Conservation (phyloP, 352 stramenopile species). For the Globisporangium cederbergense region DNA sequence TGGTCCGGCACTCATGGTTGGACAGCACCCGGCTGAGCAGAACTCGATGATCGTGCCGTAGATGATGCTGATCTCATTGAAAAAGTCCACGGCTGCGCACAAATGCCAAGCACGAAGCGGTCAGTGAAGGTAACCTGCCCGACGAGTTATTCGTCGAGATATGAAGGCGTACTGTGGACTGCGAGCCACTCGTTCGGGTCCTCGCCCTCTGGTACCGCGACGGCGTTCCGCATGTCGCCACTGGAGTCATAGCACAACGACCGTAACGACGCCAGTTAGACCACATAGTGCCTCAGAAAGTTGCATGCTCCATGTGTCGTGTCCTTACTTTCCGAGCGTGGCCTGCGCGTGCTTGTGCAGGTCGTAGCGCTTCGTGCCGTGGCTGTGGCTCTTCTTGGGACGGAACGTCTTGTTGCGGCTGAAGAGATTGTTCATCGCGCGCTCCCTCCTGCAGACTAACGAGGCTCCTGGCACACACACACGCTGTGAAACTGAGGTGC, state of each 20-base stretch:
- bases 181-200: slow-evolving; percentile 92
- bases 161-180: slow-evolving; percentile 73
- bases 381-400: slow-evolving; percentile 79
- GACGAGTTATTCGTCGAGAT: neutral
- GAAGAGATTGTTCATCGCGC: slow-evolving; percentile 64
- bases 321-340: slow-evolving; percentile 73
- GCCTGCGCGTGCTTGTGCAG: slow-evolving; percentile 81
- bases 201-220: slow-evolving; percentile 70
- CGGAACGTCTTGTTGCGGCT: slow-evolving; percentile 86
- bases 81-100: slow-evolving; percentile 88
- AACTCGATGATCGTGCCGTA: slow-evolving; percentile 90
- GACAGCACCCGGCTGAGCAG: slow-evolving; percentile 60
- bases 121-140: too few relatives aligned
- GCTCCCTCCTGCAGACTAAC: neutral
- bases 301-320: neutral
- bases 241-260: slow-evolving; percentile 16
- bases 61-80: slow-evolving; percentile 93
- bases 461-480: too few relatives aligned
- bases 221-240: slow-evolving; percentile 62
- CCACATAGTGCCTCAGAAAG: slow-evolving; percentile 8
- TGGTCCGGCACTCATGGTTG: slow-evolving; percentile 70
- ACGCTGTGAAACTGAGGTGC: too few relatives aligned
- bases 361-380: slow-evolving; percentile 81
- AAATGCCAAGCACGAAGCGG: too few relatives aligned
- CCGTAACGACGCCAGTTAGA: neutral